A percentile compares a stretch with the other conserved stretches of the same genome.
These are phyloP conservation scores for Aspergillus bridgeri DNA, from an alignment of 495 filamentous ascomycete genomes.

Conservation along the genomic window DNA sequence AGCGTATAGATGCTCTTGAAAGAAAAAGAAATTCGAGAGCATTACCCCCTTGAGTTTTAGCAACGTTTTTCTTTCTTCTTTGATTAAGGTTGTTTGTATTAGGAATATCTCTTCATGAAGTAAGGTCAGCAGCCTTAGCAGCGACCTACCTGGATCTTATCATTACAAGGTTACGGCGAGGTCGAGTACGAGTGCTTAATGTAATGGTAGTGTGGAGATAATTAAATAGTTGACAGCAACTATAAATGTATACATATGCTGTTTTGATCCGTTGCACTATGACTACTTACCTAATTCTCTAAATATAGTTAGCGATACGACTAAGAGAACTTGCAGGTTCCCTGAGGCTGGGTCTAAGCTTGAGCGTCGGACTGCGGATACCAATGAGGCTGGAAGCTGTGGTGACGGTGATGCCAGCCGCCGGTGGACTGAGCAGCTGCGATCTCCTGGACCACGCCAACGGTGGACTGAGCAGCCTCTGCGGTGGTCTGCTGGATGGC, in stretches of 20 bases:
- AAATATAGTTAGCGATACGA: not conserved
- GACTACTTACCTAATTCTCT: not conserved
- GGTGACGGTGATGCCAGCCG: not conserved
- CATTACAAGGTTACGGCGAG: too few species aligned
- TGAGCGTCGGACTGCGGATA: not conserved
- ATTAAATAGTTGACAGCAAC: not conserved
- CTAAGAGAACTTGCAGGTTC: not conserved
- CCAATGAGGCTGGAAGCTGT: not conserved
- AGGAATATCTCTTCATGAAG: too few species aligned
- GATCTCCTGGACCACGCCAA: not conserved
- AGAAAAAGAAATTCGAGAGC: too few species aligned
- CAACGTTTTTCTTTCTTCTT: too few species aligned
- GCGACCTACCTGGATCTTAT: too few species aligned
- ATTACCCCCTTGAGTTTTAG: too few species aligned
- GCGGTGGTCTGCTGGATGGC: not conserved
- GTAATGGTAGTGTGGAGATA: too few species aligned
- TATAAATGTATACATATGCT: not conserved
- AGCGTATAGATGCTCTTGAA: too few species aligned
- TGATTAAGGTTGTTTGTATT: too few species aligned
- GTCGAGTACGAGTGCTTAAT: too few species aligned
- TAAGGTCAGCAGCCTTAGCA: too few species aligned
- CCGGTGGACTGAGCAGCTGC: not conserved
- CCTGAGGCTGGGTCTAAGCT: not conserved
- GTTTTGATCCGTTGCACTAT: not conserved
- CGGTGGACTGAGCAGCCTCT: not conserved